These are phyloP conservation scores for Pichia sp. DNA, from an alignment of 1,139 yeast genomes.

Conservation along the genomic window DNA sequence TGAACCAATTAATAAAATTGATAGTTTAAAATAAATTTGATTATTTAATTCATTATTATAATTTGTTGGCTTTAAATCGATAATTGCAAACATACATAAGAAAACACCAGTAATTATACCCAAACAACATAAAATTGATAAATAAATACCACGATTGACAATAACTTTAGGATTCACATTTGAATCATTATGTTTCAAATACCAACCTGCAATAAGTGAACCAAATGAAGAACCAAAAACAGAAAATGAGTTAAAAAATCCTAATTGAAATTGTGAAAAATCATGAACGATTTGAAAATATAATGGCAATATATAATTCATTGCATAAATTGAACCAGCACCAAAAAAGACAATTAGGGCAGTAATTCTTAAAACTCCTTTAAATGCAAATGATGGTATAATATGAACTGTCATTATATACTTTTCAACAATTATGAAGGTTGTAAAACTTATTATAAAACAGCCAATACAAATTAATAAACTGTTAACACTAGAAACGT, in stretches of 20 bases:
- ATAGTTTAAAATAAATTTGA: constrained; percentile 16
- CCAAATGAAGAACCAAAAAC: constrained; percentile 46
- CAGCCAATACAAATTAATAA: constrained; percentile 12
- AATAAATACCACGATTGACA: constrained; percentile 47
- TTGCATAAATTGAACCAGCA: constrained; percentile 33
- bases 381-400: constrained; percentile 45
- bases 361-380: constrained; percentile 30
- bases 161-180: constrained; percentile 50
- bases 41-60: constrained; percentile 12
- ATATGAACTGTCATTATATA: constrained; percentile 48
- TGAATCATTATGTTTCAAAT: constrained; percentile 41
- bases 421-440: constrained; percentile 40
- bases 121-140: constrained; percentile 23
- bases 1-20: constrained; percentile 34
- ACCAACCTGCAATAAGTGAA: constrained; percentile 51
- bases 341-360: constrained; percentile 50
- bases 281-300: constrained; percentile 47
- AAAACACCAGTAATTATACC: constrained; percentile 26
- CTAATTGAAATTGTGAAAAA: constrained; percentile 46
- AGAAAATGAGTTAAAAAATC: constrained; percentile 42
- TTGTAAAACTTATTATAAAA: constrained; percentile 20
- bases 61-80: constrained; percentile 21
- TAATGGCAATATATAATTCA: constrained; percentile 33
- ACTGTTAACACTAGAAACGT: constrained; percentile 16
- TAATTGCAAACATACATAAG: constrained; percentile 16